Evolutionary conservation across 805 yeast species (phyloP).

Genomic region (Candida yuanshanica): DNA sequence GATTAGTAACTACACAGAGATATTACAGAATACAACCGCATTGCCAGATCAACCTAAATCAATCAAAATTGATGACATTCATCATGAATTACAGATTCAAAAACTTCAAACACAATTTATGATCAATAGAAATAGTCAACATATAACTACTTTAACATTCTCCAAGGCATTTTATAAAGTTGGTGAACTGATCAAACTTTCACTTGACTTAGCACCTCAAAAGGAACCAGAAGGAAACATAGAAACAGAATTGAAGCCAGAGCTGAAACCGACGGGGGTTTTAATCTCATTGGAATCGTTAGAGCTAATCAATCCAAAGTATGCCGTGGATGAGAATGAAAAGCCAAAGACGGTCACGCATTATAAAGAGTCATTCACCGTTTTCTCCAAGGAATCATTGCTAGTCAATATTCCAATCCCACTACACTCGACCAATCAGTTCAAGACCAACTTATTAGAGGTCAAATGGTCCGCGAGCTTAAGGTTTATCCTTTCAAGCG

Average conservation of each 20-base stretch:
- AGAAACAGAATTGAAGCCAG: background rate
- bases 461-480: constrained; percentile 32
- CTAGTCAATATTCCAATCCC: constrained; percentile 31
- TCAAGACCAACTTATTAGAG: constrained; percentile 34
- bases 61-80: constrained; percentile 10
- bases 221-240: background rate
- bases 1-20: constrained; percentile 10
- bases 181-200: constrained; percentile 39
- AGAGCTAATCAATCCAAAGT: constrained; percentile 29
- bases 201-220: constrained; percentile 30
- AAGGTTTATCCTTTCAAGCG: constrained; percentile 29
- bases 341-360: constrained; percentile 16
- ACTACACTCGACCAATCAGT: constrained; percentile 31
- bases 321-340: constrained; percentile 6
- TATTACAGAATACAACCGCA: background rate
- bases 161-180: constrained; percentile 36
- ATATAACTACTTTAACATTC: constrained; percentile 34
- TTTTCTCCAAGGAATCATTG: constrained; percentile 23
- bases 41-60: background rate
- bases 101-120: constrained; percentile 30
- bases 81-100: constrained; percentile 17
- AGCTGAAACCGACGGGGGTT: constrained; percentile 33
- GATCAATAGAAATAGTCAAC: constrained; percentile 36
- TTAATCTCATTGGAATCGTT: constrained; percentile 29
- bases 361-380: constrained; percentile 27